These are phyloP conservation scores for Sphenostylis stenocarpa DNA, from an alignment of 306 rosid genomes.

Conservation along the genomic window DNA sequence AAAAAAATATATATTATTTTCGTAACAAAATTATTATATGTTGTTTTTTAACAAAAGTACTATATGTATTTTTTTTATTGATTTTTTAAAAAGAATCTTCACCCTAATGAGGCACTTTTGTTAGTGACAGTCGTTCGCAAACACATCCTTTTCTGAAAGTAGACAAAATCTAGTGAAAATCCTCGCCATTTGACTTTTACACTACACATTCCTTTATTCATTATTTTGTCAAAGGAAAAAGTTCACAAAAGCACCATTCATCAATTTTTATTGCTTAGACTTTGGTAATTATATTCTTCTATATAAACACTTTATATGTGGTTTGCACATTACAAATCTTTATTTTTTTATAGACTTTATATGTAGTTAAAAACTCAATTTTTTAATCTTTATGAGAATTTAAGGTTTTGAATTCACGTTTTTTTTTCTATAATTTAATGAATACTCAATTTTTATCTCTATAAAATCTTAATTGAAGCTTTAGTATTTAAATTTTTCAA, in stretches of 20 bases:
- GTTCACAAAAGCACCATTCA: not conserved
- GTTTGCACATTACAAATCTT: not conserved
- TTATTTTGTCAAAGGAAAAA: not conserved
- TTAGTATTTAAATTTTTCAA: no score
- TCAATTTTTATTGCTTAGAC: not conserved
- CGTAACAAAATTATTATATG: not conserved
- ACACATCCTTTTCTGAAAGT: not conserved
- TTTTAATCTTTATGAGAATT: not conserved
- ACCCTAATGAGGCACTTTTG: not conserved
- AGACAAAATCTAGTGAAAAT: slow-evolving; percentile 3
- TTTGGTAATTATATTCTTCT: not conserved
- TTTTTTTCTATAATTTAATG: no score
- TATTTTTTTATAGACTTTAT: no score
- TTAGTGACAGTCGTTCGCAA: not conserved
- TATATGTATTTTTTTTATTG: not conserved
- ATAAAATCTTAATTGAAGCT: no score
- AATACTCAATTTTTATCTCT: no score
- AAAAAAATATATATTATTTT: not conserved
- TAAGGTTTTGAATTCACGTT: no score
- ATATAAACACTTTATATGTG: not conserved
- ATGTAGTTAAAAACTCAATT: no score
- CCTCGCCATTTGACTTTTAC: not conserved
- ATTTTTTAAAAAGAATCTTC: not conserved
- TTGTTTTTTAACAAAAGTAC: no score
- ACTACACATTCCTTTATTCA: not conserved